These are phyloP conservation scores for Celoporthe dispersa DNA, from an alignment of 2,329 filamentous ascomycete genomes.

Conservation along the genomic window DNA sequence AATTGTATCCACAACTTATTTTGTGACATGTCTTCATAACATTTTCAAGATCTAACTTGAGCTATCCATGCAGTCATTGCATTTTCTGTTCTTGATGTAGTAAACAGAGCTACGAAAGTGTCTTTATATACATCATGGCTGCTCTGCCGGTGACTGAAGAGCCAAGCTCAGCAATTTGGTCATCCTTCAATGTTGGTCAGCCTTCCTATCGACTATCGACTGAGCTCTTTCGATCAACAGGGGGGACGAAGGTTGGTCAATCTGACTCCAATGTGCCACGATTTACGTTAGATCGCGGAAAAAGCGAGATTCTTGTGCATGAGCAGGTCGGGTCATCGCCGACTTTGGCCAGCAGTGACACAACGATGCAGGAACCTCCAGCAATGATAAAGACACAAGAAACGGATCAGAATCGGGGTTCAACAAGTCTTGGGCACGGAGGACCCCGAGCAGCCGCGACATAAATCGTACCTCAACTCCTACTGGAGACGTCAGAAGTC, in stretches of 20 bases:
- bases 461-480: background rate
- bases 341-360: background rate
- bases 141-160: background rate
- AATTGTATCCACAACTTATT: too few species aligned
- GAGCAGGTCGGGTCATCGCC: background rate
- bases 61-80: too few species aligned
- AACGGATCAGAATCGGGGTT: too few species aligned
- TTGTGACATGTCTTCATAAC: too few species aligned
- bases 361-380: background rate
- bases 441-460: background rate
- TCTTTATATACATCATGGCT: background rate
- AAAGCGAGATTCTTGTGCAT: background rate
- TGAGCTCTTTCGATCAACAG: background rate
- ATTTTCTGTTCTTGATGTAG: too few species aligned
- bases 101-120: background rate
- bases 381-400: background rate
- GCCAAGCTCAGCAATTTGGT: background rate
- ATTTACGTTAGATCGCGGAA: background rate
- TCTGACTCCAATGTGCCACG: background rate
- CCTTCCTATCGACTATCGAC: background rate
- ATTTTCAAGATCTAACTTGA: too few species aligned
- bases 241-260: background rate
- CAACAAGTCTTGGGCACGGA: background rate
- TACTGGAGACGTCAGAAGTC: background rate
- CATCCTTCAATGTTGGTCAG: background rate